Base-by-base conservation (phyloP, 345 rosid genomes). In the Punica granatum region DNA sequence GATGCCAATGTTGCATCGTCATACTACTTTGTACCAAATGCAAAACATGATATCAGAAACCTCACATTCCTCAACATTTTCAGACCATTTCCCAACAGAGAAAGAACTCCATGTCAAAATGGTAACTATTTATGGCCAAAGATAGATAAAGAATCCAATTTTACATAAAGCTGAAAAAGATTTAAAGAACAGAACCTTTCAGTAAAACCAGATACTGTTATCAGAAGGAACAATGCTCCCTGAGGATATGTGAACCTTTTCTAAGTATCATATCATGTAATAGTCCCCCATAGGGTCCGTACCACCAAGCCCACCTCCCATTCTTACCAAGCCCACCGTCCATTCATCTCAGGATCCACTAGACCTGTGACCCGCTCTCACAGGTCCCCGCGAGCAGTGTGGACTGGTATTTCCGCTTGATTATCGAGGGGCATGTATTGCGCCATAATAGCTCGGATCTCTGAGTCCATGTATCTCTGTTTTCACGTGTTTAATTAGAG, bases 381-480 rank as follows among this genome's bases (percentile, higher is more conserved):
- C 42, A 72, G 10, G 66, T 37, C 61, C 21, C 73, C 73, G 0
- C 25, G 73, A 39, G 67, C 34, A 60, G 65, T 35, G 39, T 63
- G 76, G 48, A 43, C 68, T 2, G 71, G 72, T 15, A 68, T 9
- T 56, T 73, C 76, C 2, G 36, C 72, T 31, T 82, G 86, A 67
- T 73, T 82, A 51, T 82, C 86, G 42, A 82, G 75, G 1, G 86
- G 86, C 86, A 82, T 82, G 73, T 82, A 82, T 48, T 82, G 86
- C 6, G 86, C 86, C 86, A 82, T 82, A 63, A 82, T 82, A 4
- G 86, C 86, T 54, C 86, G 73, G 34, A 82, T 79, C 76, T 82
- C 86, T 0, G 83, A 82, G 69, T 82, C 86, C 86, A 82, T 82
- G 81, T 82, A 82, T 18, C 82, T 76, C 85, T 81, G 81, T 51